These are phyloP conservation scores for Hyaloscypha hepaticicola DNA, from an alignment of 495 filamentous ascomycete species.

Conservation along the genomic window DNA sequence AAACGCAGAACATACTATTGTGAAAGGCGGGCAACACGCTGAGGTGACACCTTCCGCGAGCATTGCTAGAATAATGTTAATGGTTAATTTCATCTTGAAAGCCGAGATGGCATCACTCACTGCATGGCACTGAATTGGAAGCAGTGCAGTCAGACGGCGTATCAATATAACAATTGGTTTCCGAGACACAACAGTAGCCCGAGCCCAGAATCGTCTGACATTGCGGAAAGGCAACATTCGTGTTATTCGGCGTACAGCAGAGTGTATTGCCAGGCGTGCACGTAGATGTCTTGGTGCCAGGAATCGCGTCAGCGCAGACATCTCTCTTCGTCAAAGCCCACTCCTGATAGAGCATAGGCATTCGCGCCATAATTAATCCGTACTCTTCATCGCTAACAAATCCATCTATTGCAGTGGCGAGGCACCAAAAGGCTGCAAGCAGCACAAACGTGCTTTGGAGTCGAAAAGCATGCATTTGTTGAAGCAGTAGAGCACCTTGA, in stretches of 20 bases:
- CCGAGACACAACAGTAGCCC: neutral
- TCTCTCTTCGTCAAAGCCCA: slow-evolving; percentile 9
- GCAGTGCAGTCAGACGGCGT: slow-evolving; percentile 1
- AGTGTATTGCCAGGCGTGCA: slow-evolving; percentile 11
- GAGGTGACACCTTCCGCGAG: neutral
- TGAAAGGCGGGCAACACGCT: neutral
- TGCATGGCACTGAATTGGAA: neutral
- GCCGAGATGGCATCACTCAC: neutral
- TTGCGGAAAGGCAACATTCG: neutral
- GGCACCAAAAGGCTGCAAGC: neutral
- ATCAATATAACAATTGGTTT: slow-evolving; percentile 3
- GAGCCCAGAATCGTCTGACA: slow-evolving; percentile 1
- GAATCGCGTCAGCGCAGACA: slow-evolving; percentile 13
- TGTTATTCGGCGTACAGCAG: neutral
- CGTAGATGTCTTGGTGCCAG: neutral
- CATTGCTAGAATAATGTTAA: neutral
- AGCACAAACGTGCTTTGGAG: neutral
- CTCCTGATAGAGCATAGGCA: neutral
- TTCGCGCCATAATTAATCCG: neutral
- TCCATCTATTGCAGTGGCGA: neutral
- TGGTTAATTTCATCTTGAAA: neutral
- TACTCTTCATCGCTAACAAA: neutral
- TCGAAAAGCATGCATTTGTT: neutral
- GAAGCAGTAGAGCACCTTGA: neutral
- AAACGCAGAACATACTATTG: neutral